These are phyloP conservation scores for Botrytis cinerea DNA, from an alignment of 2,329 filamentous ascomycete genomes.

Conservation along the genomic window DNA sequence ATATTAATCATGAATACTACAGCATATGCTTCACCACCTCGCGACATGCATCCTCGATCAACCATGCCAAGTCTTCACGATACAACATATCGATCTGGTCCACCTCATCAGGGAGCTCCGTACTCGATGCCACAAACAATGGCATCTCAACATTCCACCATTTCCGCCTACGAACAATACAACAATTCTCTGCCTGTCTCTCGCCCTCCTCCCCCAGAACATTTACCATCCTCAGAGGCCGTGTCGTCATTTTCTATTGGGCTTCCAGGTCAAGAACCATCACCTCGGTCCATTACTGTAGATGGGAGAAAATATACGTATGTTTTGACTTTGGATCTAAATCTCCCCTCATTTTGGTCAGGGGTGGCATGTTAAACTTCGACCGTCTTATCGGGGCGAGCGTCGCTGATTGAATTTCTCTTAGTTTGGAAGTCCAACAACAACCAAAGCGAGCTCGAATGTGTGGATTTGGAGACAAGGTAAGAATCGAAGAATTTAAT, in stretches of 20 bases:
- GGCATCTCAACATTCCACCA: constrained; percentile 31
- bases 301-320: constrained; percentile 39
- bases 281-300: constrained; percentile 28
- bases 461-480: constrained; percentile 99
- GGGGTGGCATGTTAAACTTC: constrained; percentile 4
- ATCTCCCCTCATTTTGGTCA: background rate
- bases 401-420: constrained; percentile 35
- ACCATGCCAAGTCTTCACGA: constrained; percentile 29
- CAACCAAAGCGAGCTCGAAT: constrained; percentile 92
- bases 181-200: constrained; percentile 27
- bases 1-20: constrained; percentile 30
- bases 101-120: constrained; percentile 26
- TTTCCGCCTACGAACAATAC: constrained; percentile 28
- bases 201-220: constrained; percentile 32
- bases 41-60: constrained; percentile 28
- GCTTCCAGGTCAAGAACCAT: constrained; percentile 28
- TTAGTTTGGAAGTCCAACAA: constrained; percentile 78
- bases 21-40: constrained; percentile 34
- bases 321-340: constrained; percentile 22
- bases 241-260: constrained; percentile 30
- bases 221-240: constrained; percentile 26
- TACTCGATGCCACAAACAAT: constrained; percentile 32
- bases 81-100: constrained; percentile 27
- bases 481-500: constrained; percentile 44
- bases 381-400: background rate